Percentiles rank a stretch among this genome's conserved stretches.
phyloP scores from a whole-genome alignment of 2,329 filamentous ascomycete genomes.

The Diaporthe vaccinii region DNA sequence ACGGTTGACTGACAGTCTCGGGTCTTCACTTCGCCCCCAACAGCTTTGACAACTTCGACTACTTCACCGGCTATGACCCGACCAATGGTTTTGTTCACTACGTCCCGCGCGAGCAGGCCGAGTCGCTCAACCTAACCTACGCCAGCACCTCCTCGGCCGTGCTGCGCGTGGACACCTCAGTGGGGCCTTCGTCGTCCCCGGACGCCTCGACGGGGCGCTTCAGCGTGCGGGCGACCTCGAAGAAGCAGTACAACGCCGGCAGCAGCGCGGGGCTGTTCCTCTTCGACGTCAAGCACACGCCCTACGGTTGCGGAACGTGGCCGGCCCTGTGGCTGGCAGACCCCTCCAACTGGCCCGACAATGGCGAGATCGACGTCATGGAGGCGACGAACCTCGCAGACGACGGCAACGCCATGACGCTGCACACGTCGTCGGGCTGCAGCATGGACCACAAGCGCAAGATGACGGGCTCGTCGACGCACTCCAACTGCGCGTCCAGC shows the following conservation, averaged over 20 bases:
- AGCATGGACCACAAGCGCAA: constrained; percentile 67
- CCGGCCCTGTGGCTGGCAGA: constrained; percentile 77
- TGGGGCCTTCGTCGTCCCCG: constrained; percentile 45
- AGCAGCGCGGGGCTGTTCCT: constrained; percentile 64
- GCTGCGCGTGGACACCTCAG: constrained; percentile 72
- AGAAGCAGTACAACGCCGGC: constrained; percentile 69
- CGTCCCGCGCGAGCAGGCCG: constrained; percentile 53
- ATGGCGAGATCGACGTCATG: constrained; percentile 76
- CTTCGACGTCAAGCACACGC: constrained; percentile 75
- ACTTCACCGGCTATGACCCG: constrained; percentile 65
- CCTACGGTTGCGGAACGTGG: constrained; percentile 75
- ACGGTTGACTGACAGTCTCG: constrained; percentile 4
- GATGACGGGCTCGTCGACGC: constrained; percentile 60
- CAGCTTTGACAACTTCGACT: constrained; percentile 63
- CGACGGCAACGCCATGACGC: constrained; percentile 69
- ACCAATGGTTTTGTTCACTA: constrained; percentile 68
- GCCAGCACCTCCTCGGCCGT: constrained; percentile 66
- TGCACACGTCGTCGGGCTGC: constrained; percentile 69
- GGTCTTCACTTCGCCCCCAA: neutral
- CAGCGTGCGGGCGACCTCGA: constrained; percentile 74
- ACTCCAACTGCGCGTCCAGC: constrained; percentile 64
- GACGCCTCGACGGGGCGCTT: constrained; percentile 69
- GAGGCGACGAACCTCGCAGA: constrained; percentile 69
- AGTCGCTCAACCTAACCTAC: constrained; percentile 69
- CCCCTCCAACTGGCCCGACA: constrained; percentile 69